Percentiles rank a stretch among this genome's conserved stretches.
Conservation (phyloP, 2,329 filamentous ascomycete species). For the Ceratocystis cubensis region DNA sequence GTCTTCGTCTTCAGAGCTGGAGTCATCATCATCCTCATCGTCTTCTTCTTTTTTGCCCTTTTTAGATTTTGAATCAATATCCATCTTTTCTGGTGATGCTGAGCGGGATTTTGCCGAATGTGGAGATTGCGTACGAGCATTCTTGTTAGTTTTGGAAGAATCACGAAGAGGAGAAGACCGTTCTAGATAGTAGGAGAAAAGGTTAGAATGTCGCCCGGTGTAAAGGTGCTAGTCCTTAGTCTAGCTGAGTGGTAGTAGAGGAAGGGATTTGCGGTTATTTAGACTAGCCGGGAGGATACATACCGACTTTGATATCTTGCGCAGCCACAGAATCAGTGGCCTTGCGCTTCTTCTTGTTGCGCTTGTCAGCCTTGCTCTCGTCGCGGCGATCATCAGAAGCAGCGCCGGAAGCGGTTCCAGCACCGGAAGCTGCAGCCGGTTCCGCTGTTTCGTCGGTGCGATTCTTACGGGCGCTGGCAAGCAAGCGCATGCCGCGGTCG, state of each 20-base stretch:
- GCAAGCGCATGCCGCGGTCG: slow-evolving; percentile 59
- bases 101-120: slow-evolving; percentile 43
- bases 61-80: slow-evolving; percentile 43
- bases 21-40: slow-evolving; percentile 34
- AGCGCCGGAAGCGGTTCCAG: background rate
- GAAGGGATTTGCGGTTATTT: background rate
- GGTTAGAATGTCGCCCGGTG: background rate
- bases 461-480: slow-evolving; percentile 53
- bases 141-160: slow-evolving; percentile 38
- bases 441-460: slow-evolving; percentile 41
- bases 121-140: slow-evolving; percentile 45
- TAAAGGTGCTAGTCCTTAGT: background rate
- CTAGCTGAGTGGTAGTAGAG: background rate
- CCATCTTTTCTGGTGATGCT: slow-evolving; percentile 42
- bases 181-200: slow-evolving; percentile 29
- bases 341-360: slow-evolving; percentile 70
- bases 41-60: slow-evolving; percentile 29
- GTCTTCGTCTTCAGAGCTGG: slow-evolving; percentile 46
- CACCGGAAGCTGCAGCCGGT: background rate
- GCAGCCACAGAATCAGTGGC: slow-evolving; percentile 47
- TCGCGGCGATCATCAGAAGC: slow-evolving; percentile 37
- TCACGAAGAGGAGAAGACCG: slow-evolving; percentile 43
- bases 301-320: slow-evolving; percentile 36
- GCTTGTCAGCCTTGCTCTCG: slow-evolving; percentile 39
- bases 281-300: slow-evolving; percentile 20